These are phyloP conservation scores for Tulasnella sp. DNA, from an alignment of 768 basidiomycete species.

Conservation along the genomic window DNA sequence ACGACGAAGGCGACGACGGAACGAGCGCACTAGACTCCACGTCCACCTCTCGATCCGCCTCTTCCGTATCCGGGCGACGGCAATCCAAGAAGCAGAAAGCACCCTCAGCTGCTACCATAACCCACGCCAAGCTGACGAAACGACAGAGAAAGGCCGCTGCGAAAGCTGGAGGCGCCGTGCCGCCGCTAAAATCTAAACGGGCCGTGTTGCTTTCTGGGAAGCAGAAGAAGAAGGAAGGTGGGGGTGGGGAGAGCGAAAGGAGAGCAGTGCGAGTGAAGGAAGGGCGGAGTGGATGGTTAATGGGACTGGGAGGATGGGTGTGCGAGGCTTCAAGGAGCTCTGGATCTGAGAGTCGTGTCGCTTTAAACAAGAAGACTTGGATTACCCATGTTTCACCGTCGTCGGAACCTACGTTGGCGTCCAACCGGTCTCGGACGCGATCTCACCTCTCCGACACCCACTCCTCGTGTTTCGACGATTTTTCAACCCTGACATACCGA, in stretches of 20 bases:
- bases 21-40: slow-evolving; percentile 27
- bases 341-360: slow-evolving; percentile 54
- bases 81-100: neutral
- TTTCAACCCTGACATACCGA: no score
- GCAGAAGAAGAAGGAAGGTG: no score
- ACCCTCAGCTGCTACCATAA: slow-evolving; percentile 46
- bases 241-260: slow-evolving; percentile 32
- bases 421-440: neutral
- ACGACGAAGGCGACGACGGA: slow-evolving; percentile 38
- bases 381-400: neutral
- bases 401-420: no score
- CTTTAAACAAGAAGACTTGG: neutral
- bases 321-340: slow-evolving; percentile 75
- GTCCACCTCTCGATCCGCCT: slow-evolving; percentile 42
- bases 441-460: neutral
- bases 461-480: neutral
- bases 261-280: slow-evolving; percentile 38
- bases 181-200: neutral
- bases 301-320: slow-evolving; percentile 72
- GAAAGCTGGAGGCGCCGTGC: neutral
- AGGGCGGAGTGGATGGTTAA: slow-evolving; percentile 58
- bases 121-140: slow-evolving; percentile 66
- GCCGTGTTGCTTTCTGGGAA: slow-evolving; percentile 10
- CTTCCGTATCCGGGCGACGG: slow-evolving; percentile 35
- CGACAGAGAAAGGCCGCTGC: slow-evolving; percentile 55